phyloP scores from a whole-genome alignment of 2,329 filamentous ascomycete species.

The Colletotrichum somersetense region DNA sequence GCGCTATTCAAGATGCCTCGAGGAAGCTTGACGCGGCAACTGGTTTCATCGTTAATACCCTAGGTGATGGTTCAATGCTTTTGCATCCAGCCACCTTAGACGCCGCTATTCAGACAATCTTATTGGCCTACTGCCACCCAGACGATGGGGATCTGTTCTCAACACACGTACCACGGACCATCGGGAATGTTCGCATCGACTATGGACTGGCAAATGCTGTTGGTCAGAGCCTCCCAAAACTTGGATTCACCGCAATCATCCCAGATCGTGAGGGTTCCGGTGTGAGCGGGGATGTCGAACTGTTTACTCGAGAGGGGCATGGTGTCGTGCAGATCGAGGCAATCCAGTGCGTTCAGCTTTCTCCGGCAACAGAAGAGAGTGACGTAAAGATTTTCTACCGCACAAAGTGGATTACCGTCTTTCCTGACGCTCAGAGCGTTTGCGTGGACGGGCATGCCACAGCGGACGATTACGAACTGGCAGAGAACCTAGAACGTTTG shows the following conservation, averaged over 20 bases:
- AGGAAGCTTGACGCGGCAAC: neutral
- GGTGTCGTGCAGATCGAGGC: neutral
- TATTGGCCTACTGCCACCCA: conserved; percentile 50
- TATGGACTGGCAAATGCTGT: neutral
- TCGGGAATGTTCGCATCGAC: neutral
- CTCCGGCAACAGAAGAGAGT: neutral
- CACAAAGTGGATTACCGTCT: neutral
- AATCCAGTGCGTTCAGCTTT: neutral
- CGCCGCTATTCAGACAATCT: conserved; percentile 50
- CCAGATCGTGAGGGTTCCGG: neutral
- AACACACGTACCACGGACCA: conserved; percentile 45
- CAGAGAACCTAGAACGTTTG: neutral
- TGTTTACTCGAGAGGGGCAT: neutral
- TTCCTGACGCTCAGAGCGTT: neutral
- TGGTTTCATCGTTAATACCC: neutral
- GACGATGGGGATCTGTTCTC: conserved; percentile 49
- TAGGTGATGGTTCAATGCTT: conserved; percentile 34
- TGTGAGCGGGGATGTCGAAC: neutral
- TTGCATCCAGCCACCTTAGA: conserved; percentile 53
- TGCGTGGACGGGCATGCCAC: conserved; percentile 1
- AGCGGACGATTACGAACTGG: neutral
- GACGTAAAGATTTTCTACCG: neutral
- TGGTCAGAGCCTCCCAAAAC: neutral
- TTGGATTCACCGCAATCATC: neutral
- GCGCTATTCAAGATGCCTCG: neutral